phyloP scores from a whole-genome alignment of 2,329 filamentous ascomycete species.

The Rasamsonia emersonii region DNA sequence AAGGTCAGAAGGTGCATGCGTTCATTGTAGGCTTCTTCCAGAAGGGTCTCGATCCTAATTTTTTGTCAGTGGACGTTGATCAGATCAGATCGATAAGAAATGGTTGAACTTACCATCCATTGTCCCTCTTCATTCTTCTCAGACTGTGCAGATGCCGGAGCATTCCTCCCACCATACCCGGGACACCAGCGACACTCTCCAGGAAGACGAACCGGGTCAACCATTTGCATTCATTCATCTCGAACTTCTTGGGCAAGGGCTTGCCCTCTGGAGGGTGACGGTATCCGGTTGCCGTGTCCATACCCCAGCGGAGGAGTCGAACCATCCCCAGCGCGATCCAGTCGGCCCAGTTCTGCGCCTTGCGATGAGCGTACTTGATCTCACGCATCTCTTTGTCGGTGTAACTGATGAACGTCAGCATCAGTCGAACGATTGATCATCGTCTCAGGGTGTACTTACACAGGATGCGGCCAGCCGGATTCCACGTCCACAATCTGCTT shows the following conservation, averaged over 20 bases:
- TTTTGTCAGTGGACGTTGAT: conserved; percentile 1
- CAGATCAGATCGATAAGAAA: neutral
- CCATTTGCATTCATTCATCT: conserved; percentile 80
- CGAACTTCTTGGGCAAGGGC: conserved; percentile 51
- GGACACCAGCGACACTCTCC: conserved; percentile 88
- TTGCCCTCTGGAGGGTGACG: conserved; percentile 55
- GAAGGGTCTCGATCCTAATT: conserved; percentile 75
- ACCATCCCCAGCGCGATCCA: conserved; percentile 70
- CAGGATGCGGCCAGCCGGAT: conserved; percentile 61
- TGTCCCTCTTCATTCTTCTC: conserved; percentile 78
- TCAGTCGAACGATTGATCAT: neutral
- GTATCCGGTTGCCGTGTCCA: conserved; percentile 75
- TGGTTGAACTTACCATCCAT: conserved; percentile 57
- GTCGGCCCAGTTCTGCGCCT: conserved; percentile 65
- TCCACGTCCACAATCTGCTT: conserved; percentile 54
- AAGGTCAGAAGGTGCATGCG: conserved; percentile 90
- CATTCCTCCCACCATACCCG: conserved; percentile 96
- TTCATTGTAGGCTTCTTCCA: conserved; percentile 88
- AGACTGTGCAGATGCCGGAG: conserved; percentile 79
- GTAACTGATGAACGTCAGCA: conserved; percentile 42
- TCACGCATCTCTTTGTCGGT: conserved; percentile 68
- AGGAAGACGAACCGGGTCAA: conserved; percentile 84
- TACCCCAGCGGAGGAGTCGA: conserved; percentile 64
- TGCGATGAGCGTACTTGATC: conserved; percentile 68
- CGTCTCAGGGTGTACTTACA: conserved; percentile 26